Base-by-base conservation (phyloP, 306 rosid genomes). In the Sicyos baderoa region DNA sequence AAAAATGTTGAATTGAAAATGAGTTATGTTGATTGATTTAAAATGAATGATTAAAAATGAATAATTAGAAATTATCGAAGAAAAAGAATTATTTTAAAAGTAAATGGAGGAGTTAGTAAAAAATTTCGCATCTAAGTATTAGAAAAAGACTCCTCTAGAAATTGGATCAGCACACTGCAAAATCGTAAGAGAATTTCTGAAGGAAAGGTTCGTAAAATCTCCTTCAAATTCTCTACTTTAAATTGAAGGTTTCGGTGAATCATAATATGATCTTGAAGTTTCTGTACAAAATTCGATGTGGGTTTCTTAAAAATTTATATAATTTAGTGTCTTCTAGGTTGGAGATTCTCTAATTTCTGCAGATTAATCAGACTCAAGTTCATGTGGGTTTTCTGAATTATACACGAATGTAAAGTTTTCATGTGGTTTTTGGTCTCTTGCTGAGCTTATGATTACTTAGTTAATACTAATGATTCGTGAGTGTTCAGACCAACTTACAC, bases 121-220 rank as follows among this genome's bases (percentile, higher is more conserved):
- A n/a, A n/a, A n/a, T n/a, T n/a, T n/a, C n/a, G n/a, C n/a, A n/a
- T n/a, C n/a, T n/a, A n/a, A n/a, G n/a, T n/a, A n/a, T n/a, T n/a
- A n/a, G n/a, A n/a, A n/a, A n/a, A n/a, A n/a, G n/a, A n/a, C n/a
- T n/a, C n/a, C n/a, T n/a, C n/a, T n/a, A n/a, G 23, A 52, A 52
- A 52, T n/a, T 50, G 12, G 14, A 54, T 51, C 55, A 7, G 25
- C 58, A 14, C 58, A 53, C 25, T 53, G 58, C 27, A 53, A 18
- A 18, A 6, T 19, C 22, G 56, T 17, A 52, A 52, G 56, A 50
- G 4, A 52, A 17, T 54, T 54, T 5, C 14, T 10, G 3, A 47
- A 44, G 54, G 71, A 21, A 22, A 55, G 64, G 64, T 58, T 25
- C 64, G 64, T 58, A 58, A 27, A 58, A 58, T 58, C 19, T 58